phyloP scores from a whole-genome alignment of 2,329 filamentous ascomycete genomes.

The Sporothrix sp. region DNA sequence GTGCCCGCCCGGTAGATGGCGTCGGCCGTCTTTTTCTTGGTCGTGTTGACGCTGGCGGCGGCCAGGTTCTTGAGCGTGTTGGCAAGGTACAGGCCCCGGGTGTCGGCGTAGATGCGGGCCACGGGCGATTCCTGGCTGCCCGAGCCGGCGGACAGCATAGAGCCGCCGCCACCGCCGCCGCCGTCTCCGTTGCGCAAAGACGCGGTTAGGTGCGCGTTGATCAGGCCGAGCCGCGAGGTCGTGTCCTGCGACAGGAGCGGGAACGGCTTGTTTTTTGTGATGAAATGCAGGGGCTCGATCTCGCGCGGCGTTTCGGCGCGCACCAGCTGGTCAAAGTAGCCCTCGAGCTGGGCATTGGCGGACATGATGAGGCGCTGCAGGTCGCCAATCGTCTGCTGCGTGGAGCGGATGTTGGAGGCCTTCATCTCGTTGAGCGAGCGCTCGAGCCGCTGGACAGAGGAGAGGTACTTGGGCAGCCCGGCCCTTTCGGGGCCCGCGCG shows the following conservation, averaged over 20 bases:
- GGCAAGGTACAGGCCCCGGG: slow-evolving; percentile 78
- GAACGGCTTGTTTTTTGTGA: slow-evolving; percentile 82
- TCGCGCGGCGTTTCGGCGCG: slow-evolving; percentile 64
- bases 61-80: slow-evolving; percentile 76
- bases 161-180: slow-evolving; percentile 39
- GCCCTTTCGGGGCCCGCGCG: slow-evolving; percentile 75
- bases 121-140: slow-evolving; percentile 55
- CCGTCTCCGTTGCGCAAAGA: slow-evolving; percentile 38
- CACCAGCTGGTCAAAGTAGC: slow-evolving; percentile 69
- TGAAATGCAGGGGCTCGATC: slow-evolving; percentile 82
- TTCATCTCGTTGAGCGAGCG: slow-evolving; percentile 77
- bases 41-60: slow-evolving; percentile 72
- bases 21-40: slow-evolving; percentile 71
- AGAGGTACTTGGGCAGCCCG: slow-evolving; percentile 75
- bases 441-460: slow-evolving; percentile 79
- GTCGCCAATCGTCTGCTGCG: slow-evolving; percentile 79
- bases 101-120: slow-evolving; percentile 75
- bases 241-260: slow-evolving; percentile 70
- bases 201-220: slow-evolving; percentile 67
- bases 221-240: slow-evolving; percentile 63
- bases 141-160: slow-evolving; percentile 34
- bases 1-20: slow-evolving; percentile 80
- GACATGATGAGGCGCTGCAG: slow-evolving; percentile 66
- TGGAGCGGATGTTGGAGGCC: slow-evolving; percentile 81
- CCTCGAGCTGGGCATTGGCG: slow-evolving; percentile 75